Evolutionary conservation across 2,329 filamentous ascomycete species (phyloP), one percentile per base, ranked within the genome.

Genomic region (Neopestalotiopsis sp.): DNA sequence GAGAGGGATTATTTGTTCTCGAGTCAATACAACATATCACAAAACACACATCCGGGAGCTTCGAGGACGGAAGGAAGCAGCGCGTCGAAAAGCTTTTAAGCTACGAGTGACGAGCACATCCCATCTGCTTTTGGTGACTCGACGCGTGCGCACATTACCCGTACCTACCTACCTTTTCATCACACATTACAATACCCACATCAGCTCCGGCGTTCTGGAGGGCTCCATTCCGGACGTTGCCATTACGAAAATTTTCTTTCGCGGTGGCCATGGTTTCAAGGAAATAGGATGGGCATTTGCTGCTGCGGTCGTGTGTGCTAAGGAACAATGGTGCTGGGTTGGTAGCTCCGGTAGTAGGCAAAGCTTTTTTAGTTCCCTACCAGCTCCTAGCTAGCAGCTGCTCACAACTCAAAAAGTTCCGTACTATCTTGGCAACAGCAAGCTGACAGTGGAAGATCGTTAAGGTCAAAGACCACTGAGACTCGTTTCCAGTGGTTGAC

Each of bases 201-300:
- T 52, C 57, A 40, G 30, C 30, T 62, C 59, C 59, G 59, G 59
- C 59, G 30, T 20, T 62, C 28, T 30, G 34, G 59, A 30, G 34
- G 59, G 59, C 32, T 24, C 40, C 20, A 42, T 34, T 45, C 40
- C 17, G 12, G 38, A 45, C 34, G 34, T 65, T 52, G 62, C 62
- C 62, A 62, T 62, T 62, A 52, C 62, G 62, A 65, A 65, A 65
- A 65, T 65, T 49, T 65, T 65, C 62, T 45, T 20, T n/a, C 24
- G 38, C 62, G n/a, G 24, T 49, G 62, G 59, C 57, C 34, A 34
- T 40, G n/a, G n/a, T 62, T 52, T 52, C 45, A 52, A n/a, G 9
- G 45, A 24, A 10, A 52, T n/a, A n/a, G 20, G 45, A 52, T n/a
- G 20, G 20, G 45, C 20, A 20, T n/a, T 52, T 17, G n/a, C 24